Evolutionary conservation across 768 basidiomycete genomes (phyloP), one percentile per base, ranked within the genome.

Genomic region (Russula sp.): DNA sequence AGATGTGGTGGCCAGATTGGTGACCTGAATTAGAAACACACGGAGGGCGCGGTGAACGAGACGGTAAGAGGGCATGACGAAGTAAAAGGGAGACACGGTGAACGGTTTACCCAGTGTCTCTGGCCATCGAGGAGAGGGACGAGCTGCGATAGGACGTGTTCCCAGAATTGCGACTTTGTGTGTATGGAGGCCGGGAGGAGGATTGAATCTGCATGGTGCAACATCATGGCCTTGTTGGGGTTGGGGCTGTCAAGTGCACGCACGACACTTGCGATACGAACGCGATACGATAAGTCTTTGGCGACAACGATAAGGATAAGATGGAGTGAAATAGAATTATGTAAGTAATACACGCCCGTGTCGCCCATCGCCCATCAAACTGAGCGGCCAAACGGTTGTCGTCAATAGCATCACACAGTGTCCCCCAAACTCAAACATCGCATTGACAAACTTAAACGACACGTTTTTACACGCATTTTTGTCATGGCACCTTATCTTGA

Each of bases 151-250:
- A 81, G 74, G 32, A 95, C 82, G 73, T 93, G 87, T 2, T 74
- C 73, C 89, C 94, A 96, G 73, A 96, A 93, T 39, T 86, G 81
- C 8, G 77, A 39, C 71, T 94, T 97, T 29, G 84, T 83, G 56
- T 77, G 78, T 62, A 96, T 83, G 48, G 83, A 79, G 22, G 75
- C 66, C n/a, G 90, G 91, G 7, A 95, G 78, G 16, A 85, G 72
- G 1, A 87, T 85, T 11, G 85, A 78, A 70, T 93, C 92, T 60
- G 93, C 90, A 76, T 94, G 92, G 20, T 85, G 87, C 91, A 93
- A 86, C 91, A 93, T 93, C 47, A 74, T 55, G 57, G 38, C 4
- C 11, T 13, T 29, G 25, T 39, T 6, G 35, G 36, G 35, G 35
- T 47, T 47, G 25, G 22, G 14, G 9, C n/a, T 29, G 25, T 29